A percentile compares a stretch with the other conserved stretches of the same genome.
Evolutionary conservation across 2,329 filamentous ascomycete genomes (phyloP).

Genomic region (Claviceps africana): DNA sequence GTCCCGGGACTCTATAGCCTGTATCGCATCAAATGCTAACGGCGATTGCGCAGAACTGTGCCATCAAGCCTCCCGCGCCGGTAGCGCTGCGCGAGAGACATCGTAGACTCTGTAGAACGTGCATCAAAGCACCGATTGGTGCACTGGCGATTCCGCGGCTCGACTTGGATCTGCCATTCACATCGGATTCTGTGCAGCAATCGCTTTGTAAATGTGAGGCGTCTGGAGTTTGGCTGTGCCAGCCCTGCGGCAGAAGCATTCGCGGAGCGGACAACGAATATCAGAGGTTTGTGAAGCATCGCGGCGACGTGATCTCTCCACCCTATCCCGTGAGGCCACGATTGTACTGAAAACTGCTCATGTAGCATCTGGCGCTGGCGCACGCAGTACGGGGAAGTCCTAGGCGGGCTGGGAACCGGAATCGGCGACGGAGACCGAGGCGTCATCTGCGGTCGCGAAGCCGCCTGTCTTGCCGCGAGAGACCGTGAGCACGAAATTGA

Average conservation of each 20-base stretch:
- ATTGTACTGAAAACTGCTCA: background rate
- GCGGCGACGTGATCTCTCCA: background rate
- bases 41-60: conserved; percentile 58
- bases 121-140: conserved; percentile 56
- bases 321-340: background rate
- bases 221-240: conserved; percentile 67
- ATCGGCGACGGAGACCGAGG: conserved; percentile 81
- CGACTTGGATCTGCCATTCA: conserved; percentile 31
- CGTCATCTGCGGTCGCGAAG: conserved; percentile 71
- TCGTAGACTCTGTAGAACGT: conserved; percentile 66
- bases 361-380: conserved; percentile 76
- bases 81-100: conserved; percentile 58
- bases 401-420: conserved; percentile 68
- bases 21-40: conserved; percentile 4
- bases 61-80: conserved; percentile 63
- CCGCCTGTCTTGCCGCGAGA: conserved; percentile 59
- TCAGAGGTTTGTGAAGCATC: conserved; percentile 29
- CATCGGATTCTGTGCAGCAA: conserved; percentile 41
- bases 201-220: conserved; percentile 38
- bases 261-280: conserved; percentile 45
- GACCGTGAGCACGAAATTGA: conserved; percentile 75
- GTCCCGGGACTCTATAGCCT: background rate
- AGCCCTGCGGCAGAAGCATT: conserved; percentile 64
- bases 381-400: conserved; percentile 66
- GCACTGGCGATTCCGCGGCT: conserved; percentile 33